Evolutionary conservation across 768 basidiomycete genomes (phyloP).

Genomic region (Amanita exitialis): DNA sequence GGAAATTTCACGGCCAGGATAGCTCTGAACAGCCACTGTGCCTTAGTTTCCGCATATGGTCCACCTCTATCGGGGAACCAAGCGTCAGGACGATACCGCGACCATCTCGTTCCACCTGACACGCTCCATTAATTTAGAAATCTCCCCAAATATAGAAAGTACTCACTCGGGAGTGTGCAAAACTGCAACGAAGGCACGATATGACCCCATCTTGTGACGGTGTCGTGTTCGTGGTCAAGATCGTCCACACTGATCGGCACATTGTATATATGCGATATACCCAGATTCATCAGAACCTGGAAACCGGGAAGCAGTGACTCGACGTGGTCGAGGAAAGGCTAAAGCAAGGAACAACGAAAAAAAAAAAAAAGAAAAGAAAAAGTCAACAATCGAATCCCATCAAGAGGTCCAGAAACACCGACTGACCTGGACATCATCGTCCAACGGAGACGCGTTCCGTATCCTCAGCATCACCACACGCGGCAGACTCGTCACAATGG

Average conservation of each 20-base stretch:
- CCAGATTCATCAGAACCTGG: not conserved
- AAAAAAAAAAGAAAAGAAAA: too few species aligned
- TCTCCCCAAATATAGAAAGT: not conserved
- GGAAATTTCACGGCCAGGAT: slow-evolving; percentile 1
- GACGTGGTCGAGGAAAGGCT: slow-evolving; percentile 2
- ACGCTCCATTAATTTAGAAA: not conserved
- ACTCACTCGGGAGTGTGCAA: slow-evolving; percentile 3
- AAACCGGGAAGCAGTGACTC: not conserved
- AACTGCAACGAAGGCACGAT: not conserved
- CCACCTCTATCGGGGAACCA: slow-evolving; percentile 6
- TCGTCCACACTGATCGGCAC: not conserved
- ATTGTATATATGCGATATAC: not conserved
- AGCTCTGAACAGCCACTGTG: slow-evolving; percentile 1
- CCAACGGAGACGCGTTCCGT: slow-evolving; percentile 5
- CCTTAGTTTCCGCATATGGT: not conserved
- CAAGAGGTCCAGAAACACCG: not conserved
- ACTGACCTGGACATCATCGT: slow-evolving; percentile 6
- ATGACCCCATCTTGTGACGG: not conserved
- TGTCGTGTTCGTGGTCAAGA: not conserved
- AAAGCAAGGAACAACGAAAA: not conserved
- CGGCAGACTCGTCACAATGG: slow-evolving; percentile 6
- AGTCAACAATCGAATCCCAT: not conserved
- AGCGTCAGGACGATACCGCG: not conserved
- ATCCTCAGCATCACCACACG: slow-evolving; percentile 9
- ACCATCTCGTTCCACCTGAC: slow-evolving; percentile 3